Base-by-base conservation (phyloP, 495 filamentous ascomycete genomes). In the Aspergillus affinis region DNA sequence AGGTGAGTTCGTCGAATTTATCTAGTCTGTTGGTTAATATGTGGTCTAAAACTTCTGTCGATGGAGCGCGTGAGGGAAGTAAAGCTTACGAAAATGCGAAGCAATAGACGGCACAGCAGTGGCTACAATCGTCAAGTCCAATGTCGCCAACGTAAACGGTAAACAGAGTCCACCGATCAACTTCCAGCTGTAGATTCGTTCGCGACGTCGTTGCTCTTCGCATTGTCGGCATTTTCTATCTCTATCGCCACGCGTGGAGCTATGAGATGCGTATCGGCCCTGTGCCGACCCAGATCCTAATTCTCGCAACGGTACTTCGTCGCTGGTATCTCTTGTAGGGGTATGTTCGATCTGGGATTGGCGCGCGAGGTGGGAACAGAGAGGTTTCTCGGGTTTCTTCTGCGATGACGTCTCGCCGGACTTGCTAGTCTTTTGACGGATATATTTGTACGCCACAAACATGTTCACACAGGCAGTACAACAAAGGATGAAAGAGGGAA, bases 91-190 rank as follows among this genome's bases (percentile, higher is more conserved):
- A 66, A 87, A 87, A 55, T 87, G 81, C 0, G 74, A 71, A 12
- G 84, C 84, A 47, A 88, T 87, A 50, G 74, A 81, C 7, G 84
- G 82, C 6, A 86, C 55, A 4, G 85, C 85, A 13, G 81, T 81
- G 0, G 85, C 83, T 10, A 88, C 75, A 44, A 88, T 84, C 0
- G 86, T 87, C 6, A 79, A 72, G 63, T 87, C 84, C 17, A 87
- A 69, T 0, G 83, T 72, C 45, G 80, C 73, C 0, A 85, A 70
- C 2, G 73, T 69, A 53, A 79, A 84, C 1, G 84, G 85, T 5
- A 81, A 54, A 46, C 81, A 71, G 10, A 88, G 70, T 9, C 82
- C 81, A 15, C 72, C 46, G 23, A 85, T 74, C 20, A 88, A 70
- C 64, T 80, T 84, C 75, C 73, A 78, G 21, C 85, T 73, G 64